Evolutionary conservation across 495 filamentous ascomycete genomes (phyloP), one percentile per base, ranked within the genome.

Genomic region (Aspergillus wentii): DNA sequence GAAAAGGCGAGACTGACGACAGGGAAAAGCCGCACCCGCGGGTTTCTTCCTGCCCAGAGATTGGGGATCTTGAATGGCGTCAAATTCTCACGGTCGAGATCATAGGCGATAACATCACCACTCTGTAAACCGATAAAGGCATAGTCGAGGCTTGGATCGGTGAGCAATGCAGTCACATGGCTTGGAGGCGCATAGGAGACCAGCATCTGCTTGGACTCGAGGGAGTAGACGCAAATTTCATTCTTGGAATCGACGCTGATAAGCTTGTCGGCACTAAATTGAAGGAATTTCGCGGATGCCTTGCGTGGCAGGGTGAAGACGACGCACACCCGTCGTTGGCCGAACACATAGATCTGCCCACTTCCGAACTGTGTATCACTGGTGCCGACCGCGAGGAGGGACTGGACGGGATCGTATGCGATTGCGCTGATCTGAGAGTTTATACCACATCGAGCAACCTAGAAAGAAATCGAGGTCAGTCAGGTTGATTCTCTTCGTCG

Each of bases 381-480:
- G 32, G 94, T 97, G 17, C 88, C 92, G 31, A 97, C 75, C n/a
- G 89, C 92, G 20, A 98, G 71, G 19, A 98, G 80, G 14, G 89
- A 95, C 57, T 97, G 92, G 16, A 94, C 72, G 4, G 92, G 91
- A 44, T 96, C 88, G 69, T 94, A 96, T 46, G 90, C 82, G 29
- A 97, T 53, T 17, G 76, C 79, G 46, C 80, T 82, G 41, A 92
- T 79, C 55, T 91, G 86, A 5, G 87, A 94, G 54, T 88, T 89
- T 48, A 97, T 75, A 35, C 92, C 92, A 55, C 83, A 94, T 52
- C 86, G 81, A 27, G 74, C 73, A 43, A 89, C 79, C 82, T 86
- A 44, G 26, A 30, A 43, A n/a, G 18, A 34, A 17, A 44, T 38
- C 37, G 27, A 33, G 30, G 44, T 60, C 36, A 59, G 47, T 53